phyloP scores from a whole-genome alignment of 2,329 filamentous ascomycete species.

The Cadophora sp. region DNA sequence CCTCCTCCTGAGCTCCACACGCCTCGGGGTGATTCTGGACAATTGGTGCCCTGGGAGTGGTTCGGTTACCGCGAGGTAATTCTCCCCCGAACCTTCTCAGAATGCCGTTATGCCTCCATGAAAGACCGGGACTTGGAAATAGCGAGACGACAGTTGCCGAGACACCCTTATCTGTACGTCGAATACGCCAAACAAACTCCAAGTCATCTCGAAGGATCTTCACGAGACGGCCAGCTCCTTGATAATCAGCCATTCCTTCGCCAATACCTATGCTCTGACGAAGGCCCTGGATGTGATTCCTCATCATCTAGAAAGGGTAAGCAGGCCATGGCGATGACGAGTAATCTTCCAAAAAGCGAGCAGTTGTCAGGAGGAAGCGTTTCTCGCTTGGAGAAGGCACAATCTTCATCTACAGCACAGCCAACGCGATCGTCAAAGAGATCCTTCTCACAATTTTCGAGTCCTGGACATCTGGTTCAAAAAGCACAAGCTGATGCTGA shows the following conservation, averaged over 20 bases:
- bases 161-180: not conserved
- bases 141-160: not conserved
- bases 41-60: not conserved
- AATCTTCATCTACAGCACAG: not conserved
- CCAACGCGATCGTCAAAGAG: not conserved
- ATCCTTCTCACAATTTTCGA: not conserved
- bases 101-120: not conserved
- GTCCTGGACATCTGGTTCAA: not conserved
- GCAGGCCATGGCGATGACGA: not conserved
- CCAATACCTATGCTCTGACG: not conserved
- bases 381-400: not conserved
- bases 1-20: not conserved
- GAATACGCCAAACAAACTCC: not conserved
- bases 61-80: not conserved
- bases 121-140: not conserved
- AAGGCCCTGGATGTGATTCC: not conserved
- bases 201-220: not conserved
- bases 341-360: not conserved
- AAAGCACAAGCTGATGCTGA: not conserved
- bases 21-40: not conserved
- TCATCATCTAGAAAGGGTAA: not conserved
- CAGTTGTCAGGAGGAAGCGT: not conserved
- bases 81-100: not conserved
- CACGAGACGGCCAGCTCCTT: not conserved
- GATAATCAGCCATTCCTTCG: not conserved